A percentile compares a stretch with the other conserved stretches of the same genome.
phyloP scores from a whole-genome alignment of 345 rosid species.

The Pistacia atlantica region DNA sequence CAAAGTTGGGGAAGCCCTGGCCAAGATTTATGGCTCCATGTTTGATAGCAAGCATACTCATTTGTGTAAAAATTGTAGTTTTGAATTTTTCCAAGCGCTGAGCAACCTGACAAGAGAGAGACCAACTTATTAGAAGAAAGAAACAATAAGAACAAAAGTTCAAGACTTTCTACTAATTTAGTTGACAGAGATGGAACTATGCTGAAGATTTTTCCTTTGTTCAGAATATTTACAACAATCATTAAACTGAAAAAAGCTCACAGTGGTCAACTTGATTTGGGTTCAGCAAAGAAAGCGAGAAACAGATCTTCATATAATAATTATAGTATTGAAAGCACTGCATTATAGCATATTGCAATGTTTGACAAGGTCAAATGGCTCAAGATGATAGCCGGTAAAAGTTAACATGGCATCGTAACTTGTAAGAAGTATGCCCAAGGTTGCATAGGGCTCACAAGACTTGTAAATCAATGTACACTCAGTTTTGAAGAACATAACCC shows the following conservation, averaged over 20 bases:
- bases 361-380: background rate
- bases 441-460: background rate
- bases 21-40: slow-evolving; percentile 93
- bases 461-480: background rate
- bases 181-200: background rate
- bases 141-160: background rate
- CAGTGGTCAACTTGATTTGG: background rate
- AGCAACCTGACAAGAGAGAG: slow-evolving; percentile 54
- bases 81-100: slow-evolving; percentile 92
- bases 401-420: background rate
- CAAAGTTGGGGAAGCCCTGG: slow-evolving; percentile 97
- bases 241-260: background rate
- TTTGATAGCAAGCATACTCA: slow-evolving; percentile 82
- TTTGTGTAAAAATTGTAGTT: slow-evolving; percentile 92
- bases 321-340: background rate
- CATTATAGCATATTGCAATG: background rate
- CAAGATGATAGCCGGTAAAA: background rate
- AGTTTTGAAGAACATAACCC: background rate
- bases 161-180: background rate
- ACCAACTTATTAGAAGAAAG: background rate
- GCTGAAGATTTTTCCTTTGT: background rate
- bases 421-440: background rate
- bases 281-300: background rate
- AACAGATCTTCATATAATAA: background rate
- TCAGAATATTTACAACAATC: background rate